phyloP scores from a whole-genome alignment of 768 basidiomycete species.

The Chlorophyllum brunneum region DNA sequence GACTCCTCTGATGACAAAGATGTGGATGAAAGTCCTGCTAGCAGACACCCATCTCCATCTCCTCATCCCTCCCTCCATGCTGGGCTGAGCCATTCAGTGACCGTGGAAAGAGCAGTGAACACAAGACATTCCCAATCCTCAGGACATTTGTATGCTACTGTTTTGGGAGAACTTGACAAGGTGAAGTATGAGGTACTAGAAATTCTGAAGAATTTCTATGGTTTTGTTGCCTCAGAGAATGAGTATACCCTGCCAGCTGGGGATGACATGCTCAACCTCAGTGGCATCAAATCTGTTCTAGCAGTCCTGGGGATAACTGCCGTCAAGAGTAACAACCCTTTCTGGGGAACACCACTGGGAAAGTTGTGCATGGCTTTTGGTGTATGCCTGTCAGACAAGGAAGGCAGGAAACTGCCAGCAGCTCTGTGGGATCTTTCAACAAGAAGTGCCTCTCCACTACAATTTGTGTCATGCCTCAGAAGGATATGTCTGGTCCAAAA shows the following conservation, averaged over 20 bases:
- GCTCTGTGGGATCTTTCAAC: neutral
- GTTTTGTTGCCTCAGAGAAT: neutral
- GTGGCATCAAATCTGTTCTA: neutral
- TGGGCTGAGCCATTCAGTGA: neutral
- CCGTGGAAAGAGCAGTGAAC: too few species aligned
- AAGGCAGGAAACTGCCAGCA: neutral
- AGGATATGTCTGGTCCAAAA: neutral
- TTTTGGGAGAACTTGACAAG: neutral
- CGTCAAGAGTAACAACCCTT: neutral
- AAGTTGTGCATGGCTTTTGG: neutral
- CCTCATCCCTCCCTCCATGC: neutral
- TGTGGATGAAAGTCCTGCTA: too few species aligned
- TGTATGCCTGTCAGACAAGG: neutral
- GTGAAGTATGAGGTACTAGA: neutral
- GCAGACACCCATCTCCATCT: neutral
- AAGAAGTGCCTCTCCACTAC: neutral
- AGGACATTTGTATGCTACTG: too few species aligned
- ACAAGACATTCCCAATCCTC: too few species aligned
- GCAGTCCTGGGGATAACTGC: neutral
- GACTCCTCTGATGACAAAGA: neutral
- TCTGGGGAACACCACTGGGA: neutral
- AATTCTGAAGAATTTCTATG: neutral
- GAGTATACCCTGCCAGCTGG: neutral
- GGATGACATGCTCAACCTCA: neutral
- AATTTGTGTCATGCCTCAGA: neutral